A percentile compares a stretch with the other conserved stretches of the same genome.
Conservation (phyloP, 805 yeast genomes). For the Ogataea neopini region DNA sequence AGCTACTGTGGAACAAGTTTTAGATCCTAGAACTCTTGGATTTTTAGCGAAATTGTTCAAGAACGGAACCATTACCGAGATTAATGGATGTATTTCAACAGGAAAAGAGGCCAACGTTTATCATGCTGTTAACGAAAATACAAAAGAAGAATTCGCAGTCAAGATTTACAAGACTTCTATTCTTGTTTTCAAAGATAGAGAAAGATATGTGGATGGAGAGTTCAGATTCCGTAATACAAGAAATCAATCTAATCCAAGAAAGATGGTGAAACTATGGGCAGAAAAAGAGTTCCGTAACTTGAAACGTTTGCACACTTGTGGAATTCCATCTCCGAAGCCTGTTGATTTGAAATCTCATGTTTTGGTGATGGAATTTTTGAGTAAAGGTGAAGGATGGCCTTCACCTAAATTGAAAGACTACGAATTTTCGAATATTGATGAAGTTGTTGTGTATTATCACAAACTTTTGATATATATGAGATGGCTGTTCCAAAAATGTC, state of each 20-base stretch:
- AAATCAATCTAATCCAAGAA: conserved; percentile 87
- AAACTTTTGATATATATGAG: conserved; percentile 85
- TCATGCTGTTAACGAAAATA: conserved; percentile 58
- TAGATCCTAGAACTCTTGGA: conserved; percentile 90
- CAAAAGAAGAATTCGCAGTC: conserved; percentile 71
- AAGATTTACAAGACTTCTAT: conserved; percentile 96
- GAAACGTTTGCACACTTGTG: conserved; percentile 73
- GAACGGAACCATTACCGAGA: conserved; percentile 78
- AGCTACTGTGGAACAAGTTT: conserved; percentile 95
- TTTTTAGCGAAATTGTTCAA: conserved; percentile 80
- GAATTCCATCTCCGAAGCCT: conserved; percentile 95
- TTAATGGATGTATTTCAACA: conserved; percentile 92
- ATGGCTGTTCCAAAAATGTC: conserved; percentile 81
- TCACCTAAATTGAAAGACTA: conserved; percentile 90
- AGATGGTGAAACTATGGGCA: conserved; percentile 98
- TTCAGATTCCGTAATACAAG: conserved; percentile 86
- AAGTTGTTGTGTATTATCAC: conserved; percentile 66
- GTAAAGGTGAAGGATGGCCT: conserved; percentile 80
- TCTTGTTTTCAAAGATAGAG: conserved; percentile 94
- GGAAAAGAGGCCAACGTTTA: conserved; percentile 99
- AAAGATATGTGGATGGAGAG: conserved; percentile 95
- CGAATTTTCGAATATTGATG: conserved; percentile 65
- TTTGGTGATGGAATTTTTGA: conserved; percentile 88
- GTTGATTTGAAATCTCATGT: conserved; percentile 86
- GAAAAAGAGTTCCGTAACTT: conserved; percentile 95